These are phyloP conservation scores for Fusarium kyushuense DNA, from an alignment of 2,329 filamentous ascomycete species.

Conservation along the genomic window DNA sequence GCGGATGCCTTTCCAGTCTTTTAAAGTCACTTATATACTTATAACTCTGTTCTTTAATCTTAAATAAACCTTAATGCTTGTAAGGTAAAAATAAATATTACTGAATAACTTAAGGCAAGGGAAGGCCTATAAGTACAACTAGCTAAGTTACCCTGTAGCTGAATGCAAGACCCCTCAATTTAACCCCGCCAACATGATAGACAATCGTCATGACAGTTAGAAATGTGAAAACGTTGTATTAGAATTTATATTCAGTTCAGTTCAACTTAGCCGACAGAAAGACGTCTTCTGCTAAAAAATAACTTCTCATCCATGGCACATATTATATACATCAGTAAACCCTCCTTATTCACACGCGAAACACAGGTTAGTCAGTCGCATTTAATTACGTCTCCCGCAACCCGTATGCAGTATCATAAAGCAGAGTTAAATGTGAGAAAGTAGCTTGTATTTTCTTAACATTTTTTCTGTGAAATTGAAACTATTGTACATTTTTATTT, in stretches of 20 bases:
- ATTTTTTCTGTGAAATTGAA: slow-evolving; percentile 35
- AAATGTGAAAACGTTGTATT: neutral
- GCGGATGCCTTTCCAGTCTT: no score
- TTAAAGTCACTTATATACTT: no score
- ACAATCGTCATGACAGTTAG: slow-evolving; percentile 14
- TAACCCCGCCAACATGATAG: slow-evolving; percentile 36
- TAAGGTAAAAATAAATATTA: no score
- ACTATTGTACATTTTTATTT: slow-evolving; percentile 46
- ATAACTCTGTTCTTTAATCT: no score
- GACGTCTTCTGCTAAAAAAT: neutral
- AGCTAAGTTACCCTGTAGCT: slow-evolving; percentile 5
- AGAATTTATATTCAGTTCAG: neutral
- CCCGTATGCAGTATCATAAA: neutral
- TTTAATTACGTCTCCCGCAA: no score
- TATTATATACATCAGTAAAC: slow-evolving; percentile 29
- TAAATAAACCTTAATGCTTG: no score
- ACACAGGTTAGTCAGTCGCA: neutral
- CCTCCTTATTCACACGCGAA: slow-evolving; percentile 21
- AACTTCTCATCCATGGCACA: neutral
- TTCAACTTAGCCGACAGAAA: no score
- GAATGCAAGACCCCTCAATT: neutral
- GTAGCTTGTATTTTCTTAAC: slow-evolving; percentile 23
- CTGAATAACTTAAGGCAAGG: no score
- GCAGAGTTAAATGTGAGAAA: neutral
- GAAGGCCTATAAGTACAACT: no score